phyloP scores from a whole-genome alignment of 2,329 filamentous ascomycete species.

The Lasiodiplodia hormozganensis region DNA sequence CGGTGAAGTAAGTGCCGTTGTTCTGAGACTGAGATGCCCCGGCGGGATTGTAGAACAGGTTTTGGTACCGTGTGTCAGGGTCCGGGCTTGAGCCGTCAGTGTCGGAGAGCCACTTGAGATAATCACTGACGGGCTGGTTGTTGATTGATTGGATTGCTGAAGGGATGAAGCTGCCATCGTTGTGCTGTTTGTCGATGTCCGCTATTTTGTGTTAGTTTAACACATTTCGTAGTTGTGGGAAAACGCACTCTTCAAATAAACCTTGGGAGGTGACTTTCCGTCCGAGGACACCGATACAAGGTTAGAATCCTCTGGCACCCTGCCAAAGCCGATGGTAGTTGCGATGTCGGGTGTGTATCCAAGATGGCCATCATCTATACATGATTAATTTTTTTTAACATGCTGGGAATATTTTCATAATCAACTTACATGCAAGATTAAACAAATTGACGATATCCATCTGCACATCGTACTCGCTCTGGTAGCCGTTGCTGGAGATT shows the following conservation, averaged over 20 bases:
- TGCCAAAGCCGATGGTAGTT: not conserved
- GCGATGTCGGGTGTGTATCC: not conserved
- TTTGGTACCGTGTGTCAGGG: slow-evolving; percentile 43
- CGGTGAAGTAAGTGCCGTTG: slow-evolving; percentile 30
- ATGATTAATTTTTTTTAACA: not conserved
- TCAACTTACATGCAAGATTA: slow-evolving; percentile 17
- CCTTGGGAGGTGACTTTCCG: slow-evolving; percentile 44
- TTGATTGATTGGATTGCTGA: slow-evolving; percentile 49
- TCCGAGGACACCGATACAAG: slow-evolving; percentile 46
- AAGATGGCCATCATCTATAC: slow-evolving; percentile 10
- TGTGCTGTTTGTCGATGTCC: slow-evolving; percentile 40
- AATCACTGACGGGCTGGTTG: slow-evolving; percentile 42
- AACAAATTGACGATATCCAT: slow-evolving; percentile 27
- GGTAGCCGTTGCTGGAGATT: slow-evolving; percentile 40
- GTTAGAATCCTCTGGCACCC: slow-evolving; percentile 32
- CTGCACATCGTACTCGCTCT: slow-evolving; percentile 52
- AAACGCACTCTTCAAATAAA: slow-evolving; percentile 38
- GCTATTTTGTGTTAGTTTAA: slow-evolving; percentile 12
- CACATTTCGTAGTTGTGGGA: too few species aligned
- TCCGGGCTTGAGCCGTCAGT: slow-evolving; percentile 40
- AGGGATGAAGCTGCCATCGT: slow-evolving; percentile 39
- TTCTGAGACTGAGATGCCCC: slow-evolving; percentile 39
- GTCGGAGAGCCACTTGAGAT: slow-evolving; percentile 46
- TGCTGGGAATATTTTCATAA: not conserved
- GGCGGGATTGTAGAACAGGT: slow-evolving; percentile 45